phyloP scores from a whole-genome alignment of 768 basidiomycete genomes.

The Stropharia rugosoannulata region DNA sequence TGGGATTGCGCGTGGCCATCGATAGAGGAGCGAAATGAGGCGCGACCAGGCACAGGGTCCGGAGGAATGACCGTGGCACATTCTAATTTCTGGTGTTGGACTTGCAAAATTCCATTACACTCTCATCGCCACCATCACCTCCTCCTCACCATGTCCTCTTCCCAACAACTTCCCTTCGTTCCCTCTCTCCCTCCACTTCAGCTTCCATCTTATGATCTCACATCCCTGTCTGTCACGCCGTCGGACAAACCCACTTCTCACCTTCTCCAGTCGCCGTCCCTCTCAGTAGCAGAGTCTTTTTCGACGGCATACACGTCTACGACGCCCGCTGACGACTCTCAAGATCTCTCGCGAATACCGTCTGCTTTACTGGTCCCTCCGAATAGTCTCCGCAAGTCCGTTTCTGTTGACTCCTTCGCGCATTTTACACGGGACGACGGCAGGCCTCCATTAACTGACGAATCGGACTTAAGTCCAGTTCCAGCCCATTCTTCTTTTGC shows the following conservation, averaged over 20 bases:
- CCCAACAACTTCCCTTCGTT: slow-evolving; percentile 19
- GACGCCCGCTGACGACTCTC: slow-evolving; percentile 30
- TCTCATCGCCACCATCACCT: slow-evolving; percentile 5
- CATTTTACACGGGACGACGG: slow-evolving; percentile 39
- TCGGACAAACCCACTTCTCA: slow-evolving; percentile 10
- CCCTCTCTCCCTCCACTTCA: slow-evolving; percentile 24
- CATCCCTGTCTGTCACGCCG: slow-evolving; percentile 10
- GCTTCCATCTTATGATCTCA: slow-evolving; percentile 14
- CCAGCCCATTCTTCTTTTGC: slow-evolving; percentile 10
- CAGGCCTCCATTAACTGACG: slow-evolving; percentile 32
- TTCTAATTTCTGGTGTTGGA: not conserved
- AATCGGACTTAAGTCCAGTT: slow-evolving; percentile 31
- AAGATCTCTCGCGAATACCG: slow-evolving; percentile 20
- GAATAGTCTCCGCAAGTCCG: slow-evolving; percentile 62
- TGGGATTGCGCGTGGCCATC: slow-evolving; percentile 23
- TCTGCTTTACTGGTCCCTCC: slow-evolving; percentile 30
- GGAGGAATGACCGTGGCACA: not conserved
- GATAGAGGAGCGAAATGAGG: not conserved
- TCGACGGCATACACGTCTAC: slow-evolving; percentile 43
- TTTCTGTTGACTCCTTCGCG: slow-evolving; percentile 78
- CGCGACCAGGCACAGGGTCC: not conserved
- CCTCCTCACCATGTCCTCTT: not conserved
- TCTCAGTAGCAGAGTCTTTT: slow-evolving; percentile 40
- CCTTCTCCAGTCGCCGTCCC: slow-evolving; percentile 27
- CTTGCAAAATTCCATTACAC: not conserved